Evolutionary conservation across 129 eudicot species (phyloP).

Genomic region (Kitagawia praeruptora): DNA sequence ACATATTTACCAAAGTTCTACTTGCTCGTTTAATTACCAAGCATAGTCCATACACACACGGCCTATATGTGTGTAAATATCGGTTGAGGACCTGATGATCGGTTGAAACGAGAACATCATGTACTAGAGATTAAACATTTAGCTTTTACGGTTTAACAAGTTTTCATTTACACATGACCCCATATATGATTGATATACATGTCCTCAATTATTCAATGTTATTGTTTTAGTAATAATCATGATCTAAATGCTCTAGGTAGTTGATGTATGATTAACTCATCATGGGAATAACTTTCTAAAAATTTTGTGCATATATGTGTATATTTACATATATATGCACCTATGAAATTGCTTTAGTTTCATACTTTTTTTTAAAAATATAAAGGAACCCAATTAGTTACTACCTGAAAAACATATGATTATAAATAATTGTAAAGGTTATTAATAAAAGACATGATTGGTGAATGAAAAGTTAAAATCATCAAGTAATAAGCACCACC

Average conservation of each 20-base stretch:
- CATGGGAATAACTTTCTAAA: background rate
- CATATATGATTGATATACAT: background rate
- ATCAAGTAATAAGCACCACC: background rate
- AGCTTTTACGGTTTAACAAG: background rate
- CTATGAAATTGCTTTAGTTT: background rate
- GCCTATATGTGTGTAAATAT: no score
- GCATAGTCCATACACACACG: no score
- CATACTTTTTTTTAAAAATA: background rate
- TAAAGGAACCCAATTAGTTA: background rate
- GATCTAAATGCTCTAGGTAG: background rate
- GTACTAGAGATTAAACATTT: background rate
- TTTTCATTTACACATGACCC: background rate
- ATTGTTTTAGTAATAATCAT: no score
- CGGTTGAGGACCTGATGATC: no score
- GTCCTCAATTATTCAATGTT: background rate
- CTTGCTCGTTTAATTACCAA: no score
- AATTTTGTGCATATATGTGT: background rate
- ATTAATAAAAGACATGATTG: background rate
- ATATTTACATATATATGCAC: no score
- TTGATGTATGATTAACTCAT: constrained; percentile 1
- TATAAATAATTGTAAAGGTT: no score
- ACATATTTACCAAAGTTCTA: no score
- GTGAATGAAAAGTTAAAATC: background rate
- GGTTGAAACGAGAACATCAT: no score
- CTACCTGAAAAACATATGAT: no score